A percentile compares a stretch with the other conserved stretches of the same genome.
These are phyloP conservation scores for Jatropha multifida DNA, from an alignment of 441 rosid genomes.

Conservation along the genomic window DNA sequence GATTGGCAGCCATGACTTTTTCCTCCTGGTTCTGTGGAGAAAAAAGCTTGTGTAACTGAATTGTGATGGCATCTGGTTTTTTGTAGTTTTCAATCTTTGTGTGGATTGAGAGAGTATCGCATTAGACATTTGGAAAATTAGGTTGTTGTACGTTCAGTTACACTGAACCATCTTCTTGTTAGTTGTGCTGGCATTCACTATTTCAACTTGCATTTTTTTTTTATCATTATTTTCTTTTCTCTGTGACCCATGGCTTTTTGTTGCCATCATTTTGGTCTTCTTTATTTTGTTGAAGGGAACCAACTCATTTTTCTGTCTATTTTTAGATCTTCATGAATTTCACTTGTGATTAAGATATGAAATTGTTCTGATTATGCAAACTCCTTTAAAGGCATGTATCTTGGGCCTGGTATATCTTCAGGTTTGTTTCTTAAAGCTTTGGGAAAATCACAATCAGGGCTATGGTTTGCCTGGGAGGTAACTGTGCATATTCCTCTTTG, in stretches of 20 bases:
- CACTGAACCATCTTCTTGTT: conserved; percentile 2
- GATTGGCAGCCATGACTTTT: conserved; percentile 26
- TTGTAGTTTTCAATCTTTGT: conserved; percentile 10
- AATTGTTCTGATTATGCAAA: conserved; percentile 21
- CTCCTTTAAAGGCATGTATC: conserved; percentile 26
- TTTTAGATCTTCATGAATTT: conserved; percentile 3
- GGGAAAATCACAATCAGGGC: conserved; percentile 20
- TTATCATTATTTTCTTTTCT: neutral
- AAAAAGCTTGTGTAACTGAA: conserved; percentile 22
- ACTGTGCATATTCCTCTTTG: conserved; percentile 17
- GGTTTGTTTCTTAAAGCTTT: conserved; percentile 32
- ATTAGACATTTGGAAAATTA: conserved; percentile 9
- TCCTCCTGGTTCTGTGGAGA: conserved; percentile 18
- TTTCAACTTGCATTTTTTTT: conserved; percentile 7
- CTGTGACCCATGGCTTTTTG: conserved; percentile 12
- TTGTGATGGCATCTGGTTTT: conserved; percentile 21
- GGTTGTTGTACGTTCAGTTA: conserved; percentile 15
- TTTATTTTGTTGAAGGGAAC: neutral
- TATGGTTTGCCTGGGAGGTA: conserved; percentile 26
- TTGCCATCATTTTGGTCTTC: neutral
- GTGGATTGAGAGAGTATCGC: conserved; percentile 16
- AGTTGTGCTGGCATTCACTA: conserved; percentile 6
- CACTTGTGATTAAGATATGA: conserved; percentile 16
- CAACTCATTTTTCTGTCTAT: neutral
- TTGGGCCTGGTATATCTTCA: conserved; percentile 29